phyloP scores from a whole-genome alignment of 768 basidiomycete species.

The Tulasnella sp. region DNA sequence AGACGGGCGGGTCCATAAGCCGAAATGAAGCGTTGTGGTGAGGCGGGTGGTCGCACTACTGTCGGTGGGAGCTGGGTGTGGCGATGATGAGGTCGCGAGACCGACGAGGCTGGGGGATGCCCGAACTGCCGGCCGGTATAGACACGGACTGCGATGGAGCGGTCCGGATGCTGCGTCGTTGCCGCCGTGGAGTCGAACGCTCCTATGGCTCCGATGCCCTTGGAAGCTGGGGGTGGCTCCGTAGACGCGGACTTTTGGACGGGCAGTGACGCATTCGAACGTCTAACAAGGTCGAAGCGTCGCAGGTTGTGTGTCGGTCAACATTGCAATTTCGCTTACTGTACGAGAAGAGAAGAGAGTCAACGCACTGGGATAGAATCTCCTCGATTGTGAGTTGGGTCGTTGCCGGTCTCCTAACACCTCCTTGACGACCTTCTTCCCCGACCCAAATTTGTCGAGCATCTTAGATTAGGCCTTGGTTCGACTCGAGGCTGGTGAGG shows the following conservation, averaged over 20 bases:
- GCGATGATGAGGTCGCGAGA: too few species aligned
- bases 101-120: too few species aligned
- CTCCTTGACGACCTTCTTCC: conserved; percentile 5
- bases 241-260: background rate
- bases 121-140: too few species aligned
- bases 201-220: background rate
- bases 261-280: background rate
- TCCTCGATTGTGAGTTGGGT: background rate
- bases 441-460: background rate
- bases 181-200: background rate
- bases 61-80: too few species aligned
- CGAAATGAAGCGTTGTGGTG: too few species aligned
- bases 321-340: background rate
- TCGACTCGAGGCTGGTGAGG: background rate
- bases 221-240: background rate
- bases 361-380: background rate
- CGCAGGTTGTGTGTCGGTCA: too few species aligned
- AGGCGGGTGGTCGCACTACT: too few species aligned
- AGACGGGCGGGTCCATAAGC: too few species aligned
- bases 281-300: background rate
- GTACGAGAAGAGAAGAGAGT: too few species aligned
- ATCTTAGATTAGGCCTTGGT: background rate
- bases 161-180: too few species aligned
- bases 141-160: too few species aligned
- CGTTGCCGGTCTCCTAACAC: background rate